These are phyloP conservation scores for Hortiboletus flavorubellus DNA, from an alignment of 768 basidiomycete species.

Conservation along the genomic window DNA sequence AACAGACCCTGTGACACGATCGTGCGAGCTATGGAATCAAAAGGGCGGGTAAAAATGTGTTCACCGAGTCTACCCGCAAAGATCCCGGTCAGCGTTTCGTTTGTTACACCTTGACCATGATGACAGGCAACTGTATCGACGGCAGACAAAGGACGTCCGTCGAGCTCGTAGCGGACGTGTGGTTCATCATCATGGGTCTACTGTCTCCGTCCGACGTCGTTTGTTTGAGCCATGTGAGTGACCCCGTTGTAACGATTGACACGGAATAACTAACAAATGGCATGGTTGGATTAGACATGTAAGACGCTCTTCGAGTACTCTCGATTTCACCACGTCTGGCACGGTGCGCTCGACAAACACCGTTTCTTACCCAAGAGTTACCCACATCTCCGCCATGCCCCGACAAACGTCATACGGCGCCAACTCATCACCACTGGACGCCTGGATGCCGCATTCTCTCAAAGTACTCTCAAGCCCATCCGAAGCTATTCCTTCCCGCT, in stretches of 20 bases:
- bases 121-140: background rate
- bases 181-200: conserved; percentile 29
- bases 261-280: background rate
- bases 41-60: conserved; percentile 9
- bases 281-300: conserved; percentile 18
- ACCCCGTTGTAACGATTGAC: no score
- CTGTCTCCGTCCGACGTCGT: conserved; percentile 26
- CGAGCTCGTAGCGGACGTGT: conserved; percentile 26
- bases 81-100: background rate
- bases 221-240: conserved; percentile 26
- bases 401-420: conserved; percentile 19
- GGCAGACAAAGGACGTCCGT: background rate
- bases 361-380: conserved; percentile 25
- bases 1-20: background rate
- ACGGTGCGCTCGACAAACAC: conserved; percentile 20
- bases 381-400: conserved; percentile 21
- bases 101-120: background rate
- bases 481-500: conserved; percentile 27
- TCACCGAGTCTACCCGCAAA: background rate
- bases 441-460: conserved; percentile 22
- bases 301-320: conserved; percentile 24
- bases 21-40: background rate
- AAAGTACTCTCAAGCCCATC: conserved; percentile 11
- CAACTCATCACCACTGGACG: conserved; percentile 23
- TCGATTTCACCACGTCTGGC: conserved; percentile 26